These are phyloP conservation scores for Scutellaria galericulata DNA, from an alignment of 257 asterid genomes.

Conservation along the genomic window DNA sequence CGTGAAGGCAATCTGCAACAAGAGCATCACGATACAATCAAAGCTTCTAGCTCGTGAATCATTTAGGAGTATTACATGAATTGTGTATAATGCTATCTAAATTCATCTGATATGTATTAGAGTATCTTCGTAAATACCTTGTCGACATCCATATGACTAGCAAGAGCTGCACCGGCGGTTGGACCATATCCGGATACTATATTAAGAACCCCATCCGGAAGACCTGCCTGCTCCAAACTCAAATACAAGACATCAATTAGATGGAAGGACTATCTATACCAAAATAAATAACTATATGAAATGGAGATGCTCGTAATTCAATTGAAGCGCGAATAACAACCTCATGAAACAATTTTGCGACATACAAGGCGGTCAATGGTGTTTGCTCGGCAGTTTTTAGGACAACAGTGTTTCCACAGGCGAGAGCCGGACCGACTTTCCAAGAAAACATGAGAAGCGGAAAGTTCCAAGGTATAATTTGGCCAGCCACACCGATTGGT, in stretches of 20 bases:
- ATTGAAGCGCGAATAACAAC: conserved; percentile 28
- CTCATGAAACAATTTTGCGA: conserved; percentile 72
- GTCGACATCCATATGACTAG: conserved; percentile 91
- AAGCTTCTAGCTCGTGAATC: no score
- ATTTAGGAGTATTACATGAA: no score
- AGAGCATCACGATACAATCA: neutral
- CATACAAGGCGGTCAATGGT: conserved; percentile 76
- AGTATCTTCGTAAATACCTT: conserved; percentile 47
- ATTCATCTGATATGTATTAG: neutral
- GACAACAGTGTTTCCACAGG: conserved; percentile 73
- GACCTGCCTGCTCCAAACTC: conserved; percentile 63
- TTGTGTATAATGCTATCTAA: no score
- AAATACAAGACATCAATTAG: neutral
- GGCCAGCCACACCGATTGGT: conserved; percentile 91
- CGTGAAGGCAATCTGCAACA: conserved; percentile 76
- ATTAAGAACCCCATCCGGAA: conserved; percentile 83
- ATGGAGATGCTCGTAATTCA: no score
- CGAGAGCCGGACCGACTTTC: conserved; percentile 85
- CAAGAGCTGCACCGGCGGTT: conserved; percentile 89
- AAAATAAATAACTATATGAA: no score
- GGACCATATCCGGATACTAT: conserved; percentile 73
- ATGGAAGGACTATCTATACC: neutral
- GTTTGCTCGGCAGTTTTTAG: conserved; percentile 92
- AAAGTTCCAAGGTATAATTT: conserved; percentile 86
- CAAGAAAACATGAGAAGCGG: conserved; percentile 83